Evolutionary conservation across 352 stramenopile species (phyloP).

Genomic region (Thalassiosira mediterranea): DNA sequence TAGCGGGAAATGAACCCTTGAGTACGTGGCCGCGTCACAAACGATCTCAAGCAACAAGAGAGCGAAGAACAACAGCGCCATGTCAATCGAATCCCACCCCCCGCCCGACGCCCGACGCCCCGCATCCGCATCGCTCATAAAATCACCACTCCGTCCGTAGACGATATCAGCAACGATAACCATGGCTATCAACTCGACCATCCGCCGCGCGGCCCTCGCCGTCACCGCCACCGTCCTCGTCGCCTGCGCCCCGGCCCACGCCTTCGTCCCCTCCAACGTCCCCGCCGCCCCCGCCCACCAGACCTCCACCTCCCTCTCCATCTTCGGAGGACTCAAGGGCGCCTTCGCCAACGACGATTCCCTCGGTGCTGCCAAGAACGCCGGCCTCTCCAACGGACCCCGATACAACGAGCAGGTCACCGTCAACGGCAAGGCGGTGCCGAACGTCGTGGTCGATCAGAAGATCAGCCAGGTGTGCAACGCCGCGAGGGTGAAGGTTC

Average conservation of each 20-base stretch:
- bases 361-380: slow-evolving; percentile 69
- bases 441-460: slow-evolving; percentile 61
- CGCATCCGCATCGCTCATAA: background rate
- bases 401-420: slow-evolving; percentile 54
- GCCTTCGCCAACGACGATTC: slow-evolving; percentile 79
- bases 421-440: slow-evolving; percentile 58
- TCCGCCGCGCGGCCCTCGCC: slow-evolving; percentile 10
- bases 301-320: slow-evolving; percentile 51
- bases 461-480: slow-evolving; percentile 61
- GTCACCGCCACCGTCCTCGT: background rate
- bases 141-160: background rate
- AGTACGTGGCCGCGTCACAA: background rate
- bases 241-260: background rate
- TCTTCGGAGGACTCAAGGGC: slow-evolving; percentile 67
- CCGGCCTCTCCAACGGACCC: slow-evolving; percentile 57
- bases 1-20: background rate
- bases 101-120: no score
- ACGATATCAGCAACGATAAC: no score
- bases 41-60: background rate
- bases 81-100: background rate
- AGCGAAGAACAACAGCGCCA: background rate
- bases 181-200: slow-evolving; percentile 3
- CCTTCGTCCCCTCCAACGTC: slow-evolving; percentile 1
- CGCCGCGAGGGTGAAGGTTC: slow-evolving; percentile 58
- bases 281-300: background rate